Evolutionary conservation across 129 eudicot genomes (phyloP).

Genomic region (Heracleum sosnowskyi): DNA sequence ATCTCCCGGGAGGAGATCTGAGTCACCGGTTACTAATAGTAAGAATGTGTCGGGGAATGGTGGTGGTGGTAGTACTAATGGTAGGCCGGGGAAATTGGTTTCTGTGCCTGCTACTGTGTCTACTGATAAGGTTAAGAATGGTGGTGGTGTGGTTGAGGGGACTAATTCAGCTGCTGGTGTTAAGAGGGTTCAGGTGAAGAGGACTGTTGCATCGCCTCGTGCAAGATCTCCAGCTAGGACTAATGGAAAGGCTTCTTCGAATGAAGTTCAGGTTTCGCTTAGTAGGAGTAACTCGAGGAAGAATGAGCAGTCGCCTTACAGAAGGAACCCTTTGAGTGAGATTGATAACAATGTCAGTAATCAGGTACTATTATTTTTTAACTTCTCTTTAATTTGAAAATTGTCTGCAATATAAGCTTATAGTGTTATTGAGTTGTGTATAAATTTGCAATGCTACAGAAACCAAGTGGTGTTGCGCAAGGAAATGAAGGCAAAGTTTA

Average conservation of each 20-base stretch:
- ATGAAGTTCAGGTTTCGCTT: slow-evolving; percentile 36
- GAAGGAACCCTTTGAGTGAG: slow-evolving; percentile 81
- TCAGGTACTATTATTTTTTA: background rate
- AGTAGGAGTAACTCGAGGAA: slow-evolving; percentile 89
- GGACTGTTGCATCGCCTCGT: slow-evolving; percentile 75
- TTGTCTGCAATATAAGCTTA: background rate
- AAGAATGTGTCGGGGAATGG: slow-evolving; percentile 8
- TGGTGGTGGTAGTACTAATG: slow-evolving; percentile 13
- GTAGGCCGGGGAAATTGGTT: slow-evolving; percentile 83
- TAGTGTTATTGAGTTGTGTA: background rate
- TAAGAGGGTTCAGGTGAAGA: slow-evolving; percentile 58
- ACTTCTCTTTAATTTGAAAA: background rate
- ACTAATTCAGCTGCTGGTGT: slow-evolving; percentile 13
- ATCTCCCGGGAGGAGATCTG: slow-evolving; percentile 91
- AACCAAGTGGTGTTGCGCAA: slow-evolving; percentile 18
- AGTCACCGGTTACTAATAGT: slow-evolving; percentile 44
- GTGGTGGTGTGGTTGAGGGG: slow-evolving; percentile 22
- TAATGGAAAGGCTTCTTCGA: slow-evolving; percentile 10
- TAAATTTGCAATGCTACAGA: slow-evolving; percentile 25
- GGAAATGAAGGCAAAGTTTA: slow-evolving; percentile 14
- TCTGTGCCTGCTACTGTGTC: slow-evolving; percentile 91
- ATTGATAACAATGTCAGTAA: slow-evolving; percentile 60
- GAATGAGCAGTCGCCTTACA: slow-evolving; percentile 74
- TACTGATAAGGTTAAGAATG: slow-evolving; percentile 44
- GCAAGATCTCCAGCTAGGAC: slow-evolving; percentile 65